Conservation (phyloP, 495 filamentous ascomycete species). For the Articulospora tetracladia region DNA sequence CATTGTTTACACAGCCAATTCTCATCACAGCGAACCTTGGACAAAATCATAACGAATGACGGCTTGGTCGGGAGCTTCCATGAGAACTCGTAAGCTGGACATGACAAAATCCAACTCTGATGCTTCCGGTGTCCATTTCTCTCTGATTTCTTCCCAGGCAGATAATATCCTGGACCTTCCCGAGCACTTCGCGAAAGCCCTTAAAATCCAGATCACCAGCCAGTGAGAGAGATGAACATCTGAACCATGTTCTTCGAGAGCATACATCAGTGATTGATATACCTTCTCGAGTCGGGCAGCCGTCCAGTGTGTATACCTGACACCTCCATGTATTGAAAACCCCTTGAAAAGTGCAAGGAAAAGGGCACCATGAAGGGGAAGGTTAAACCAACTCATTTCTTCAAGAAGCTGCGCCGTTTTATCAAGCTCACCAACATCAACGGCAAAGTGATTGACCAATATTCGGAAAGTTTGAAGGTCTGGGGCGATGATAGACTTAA, state of each 20-base stretch:
- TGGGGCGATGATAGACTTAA: conserved; percentile 51
- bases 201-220: conserved; percentile 44
- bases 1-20: neutral
- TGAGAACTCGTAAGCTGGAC: conserved; percentile 11
- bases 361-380: conserved; percentile 57
- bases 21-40: neutral
- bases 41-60: conserved; percentile 10
- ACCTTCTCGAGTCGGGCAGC: conserved; percentile 49
- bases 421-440: conserved; percentile 51
- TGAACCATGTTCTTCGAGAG: conserved; percentile 31
- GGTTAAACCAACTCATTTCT: conserved; percentile 57
- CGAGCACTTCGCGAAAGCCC: conserved; percentile 41
- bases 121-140: conserved; percentile 20
- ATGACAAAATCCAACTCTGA: conserved; percentile 22
- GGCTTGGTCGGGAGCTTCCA: conserved; percentile 10
- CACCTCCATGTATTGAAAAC: conserved; percentile 68
- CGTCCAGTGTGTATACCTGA: conserved; percentile 60
- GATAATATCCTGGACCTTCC: conserved; percentile 32
- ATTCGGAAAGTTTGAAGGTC: conserved; percentile 62
- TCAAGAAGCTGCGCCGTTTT: conserved; percentile 52
- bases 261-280: conserved; percentile 37
- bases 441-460: conserved; percentile 52
- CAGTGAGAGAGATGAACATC: conserved; percentile 41
- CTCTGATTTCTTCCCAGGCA: conserved; percentile 29
- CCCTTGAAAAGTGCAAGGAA: conserved; percentile 70